Conservation (phyloP, 345 rosid species). For the Linum usitatissimum region DNA sequence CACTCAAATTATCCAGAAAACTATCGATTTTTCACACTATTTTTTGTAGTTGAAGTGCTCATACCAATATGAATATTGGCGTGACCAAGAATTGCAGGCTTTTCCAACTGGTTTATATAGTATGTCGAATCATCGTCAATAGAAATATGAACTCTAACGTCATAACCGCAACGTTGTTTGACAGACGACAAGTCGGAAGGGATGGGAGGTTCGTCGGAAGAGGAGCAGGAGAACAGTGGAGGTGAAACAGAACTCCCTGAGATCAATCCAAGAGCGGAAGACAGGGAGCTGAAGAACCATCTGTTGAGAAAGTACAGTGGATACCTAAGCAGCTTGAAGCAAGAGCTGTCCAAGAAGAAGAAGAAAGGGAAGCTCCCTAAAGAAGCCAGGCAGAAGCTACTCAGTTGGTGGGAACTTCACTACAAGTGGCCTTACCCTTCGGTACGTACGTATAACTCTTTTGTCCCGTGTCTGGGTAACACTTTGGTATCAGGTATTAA, state of each 20-base stretch:
- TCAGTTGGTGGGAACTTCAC: slow-evolving; percentile 97
- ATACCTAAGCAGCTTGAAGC: slow-evolving; percentile 87
- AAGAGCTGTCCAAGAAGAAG: slow-evolving; percentile 94
- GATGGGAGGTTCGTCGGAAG: slow-evolving; percentile 73
- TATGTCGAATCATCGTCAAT: too few species aligned
- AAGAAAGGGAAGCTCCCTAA: slow-evolving; percentile 98
- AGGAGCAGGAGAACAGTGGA: slow-evolving; percentile 68
- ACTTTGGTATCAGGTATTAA: too few species aligned
- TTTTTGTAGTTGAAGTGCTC: too few species aligned
- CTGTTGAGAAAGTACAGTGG: slow-evolving; percentile 86
- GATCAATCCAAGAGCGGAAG: slow-evolving; percentile 91
- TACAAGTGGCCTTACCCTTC: slow-evolving; percentile 99
- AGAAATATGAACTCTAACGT: too few species aligned
- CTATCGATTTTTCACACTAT: too few species aligned
- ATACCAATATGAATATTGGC: too few species aligned
- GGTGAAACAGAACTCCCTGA: slow-evolving; percentile 77
- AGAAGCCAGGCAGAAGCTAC: slow-evolving; percentile 97
- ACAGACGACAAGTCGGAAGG: slow-evolving; percentile 81
- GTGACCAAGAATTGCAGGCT: too few species aligned
- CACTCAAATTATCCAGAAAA: too few species aligned
- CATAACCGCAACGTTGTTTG: neutral
- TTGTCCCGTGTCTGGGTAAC: too few species aligned
- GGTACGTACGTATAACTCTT: slow-evolving; percentile 24
- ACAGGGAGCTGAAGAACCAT: slow-evolving; percentile 87
- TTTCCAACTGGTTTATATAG: too few species aligned